A percentile compares a stretch with the other conserved stretches of the same genome.
Conservation (phyloP, 2,329 filamentous ascomycete genomes). For the Bisporella sp. region DNA sequence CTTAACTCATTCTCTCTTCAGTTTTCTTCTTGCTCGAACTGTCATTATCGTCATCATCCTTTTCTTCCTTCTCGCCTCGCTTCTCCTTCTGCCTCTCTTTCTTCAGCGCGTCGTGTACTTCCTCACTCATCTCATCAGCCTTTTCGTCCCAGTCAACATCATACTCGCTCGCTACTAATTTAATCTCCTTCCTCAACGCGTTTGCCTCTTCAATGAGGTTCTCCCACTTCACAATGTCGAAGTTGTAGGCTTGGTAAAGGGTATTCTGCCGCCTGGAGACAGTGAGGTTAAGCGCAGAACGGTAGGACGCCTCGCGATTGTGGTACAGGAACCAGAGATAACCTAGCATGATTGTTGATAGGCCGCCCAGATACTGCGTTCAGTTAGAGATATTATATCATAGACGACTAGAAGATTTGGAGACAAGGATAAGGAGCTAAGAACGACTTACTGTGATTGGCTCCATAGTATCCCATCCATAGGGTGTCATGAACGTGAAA, state of each 20-base stretch:
- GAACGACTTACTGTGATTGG: slow-evolving; percentile 55
- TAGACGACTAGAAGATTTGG: no score
- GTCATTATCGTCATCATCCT: slow-evolving; percentile 27
- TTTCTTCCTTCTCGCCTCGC: slow-evolving; percentile 30
- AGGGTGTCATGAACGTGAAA: slow-evolving; percentile 62
- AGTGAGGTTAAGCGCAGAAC: slow-evolving; percentile 79
- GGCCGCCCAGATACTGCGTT: slow-evolving; percentile 64
- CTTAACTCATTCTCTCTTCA: background rate
- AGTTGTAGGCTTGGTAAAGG: slow-evolving; percentile 68
- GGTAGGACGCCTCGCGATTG: slow-evolving; percentile 82
- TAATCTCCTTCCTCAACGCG: slow-evolving; percentile 68
- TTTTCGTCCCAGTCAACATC: slow-evolving; percentile 85
- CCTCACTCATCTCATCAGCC: slow-evolving; percentile 62
- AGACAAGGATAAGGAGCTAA: slow-evolving; percentile 5
- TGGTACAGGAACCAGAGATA: slow-evolving; percentile 94
- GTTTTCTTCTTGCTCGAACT: slow-evolving; percentile 7
- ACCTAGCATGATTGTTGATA: slow-evolving; percentile 79
- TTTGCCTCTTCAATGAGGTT: slow-evolving; percentile 74
- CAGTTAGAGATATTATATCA: no score
- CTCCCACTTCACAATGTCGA: slow-evolving; percentile 75
- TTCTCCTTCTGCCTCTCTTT: slow-evolving; percentile 37
- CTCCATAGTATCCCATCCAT: slow-evolving; percentile 88
- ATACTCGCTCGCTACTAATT: slow-evolving; percentile 74
- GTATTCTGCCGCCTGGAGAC: slow-evolving; percentile 70
- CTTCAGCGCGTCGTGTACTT: slow-evolving; percentile 51